A percentile compares a stretch with the other conserved stretches of the same genome.
These are phyloP conservation scores for Colletotrichum liriopes DNA, from an alignment of 2,329 filamentous ascomycete species.

Conservation along the genomic window DNA sequence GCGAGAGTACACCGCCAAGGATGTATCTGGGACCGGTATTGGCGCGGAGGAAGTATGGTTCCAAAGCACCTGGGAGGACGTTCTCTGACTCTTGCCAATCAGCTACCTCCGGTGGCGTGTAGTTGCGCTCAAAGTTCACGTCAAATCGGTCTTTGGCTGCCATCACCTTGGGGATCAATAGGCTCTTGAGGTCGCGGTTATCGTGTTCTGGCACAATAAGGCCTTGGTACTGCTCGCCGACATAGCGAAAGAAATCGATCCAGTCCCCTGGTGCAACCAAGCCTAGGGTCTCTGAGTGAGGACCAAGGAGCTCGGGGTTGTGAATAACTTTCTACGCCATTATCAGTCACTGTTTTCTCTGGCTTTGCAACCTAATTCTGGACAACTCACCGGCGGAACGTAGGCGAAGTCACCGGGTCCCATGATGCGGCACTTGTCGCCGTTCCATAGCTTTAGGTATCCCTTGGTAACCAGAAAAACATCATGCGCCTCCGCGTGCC, in stretches of 20 bases:
- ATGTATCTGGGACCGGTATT: slow-evolving; percentile 65
- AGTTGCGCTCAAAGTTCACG: slow-evolving; percentile 67
- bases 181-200: slow-evolving; percentile 64
- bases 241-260: slow-evolving; percentile 73
- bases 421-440: slow-evolving; percentile 68
- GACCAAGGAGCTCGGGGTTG: slow-evolving; percentile 68
- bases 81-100: slow-evolving; percentile 61
- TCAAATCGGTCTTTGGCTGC: slow-evolving; percentile 70
- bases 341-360: background rate
- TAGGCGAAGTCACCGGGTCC: slow-evolving; percentile 71
- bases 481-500: slow-evolving; percentile 70
- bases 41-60: slow-evolving; percentile 67
- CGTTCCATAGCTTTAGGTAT: slow-evolving; percentile 70
- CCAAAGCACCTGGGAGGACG: slow-evolving; percentile 53
- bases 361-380: background rate
- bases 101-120: slow-evolving; percentile 60
- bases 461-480: slow-evolving; percentile 71
- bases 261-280: slow-evolving; percentile 72
- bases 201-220: slow-evolving; percentile 67
- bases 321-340: slow-evolving; percentile 63
- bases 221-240: slow-evolving; percentile 67
- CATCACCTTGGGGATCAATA: slow-evolving; percentile 69
- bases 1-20: slow-evolving; percentile 60
- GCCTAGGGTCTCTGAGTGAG: slow-evolving; percentile 69
- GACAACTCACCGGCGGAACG: slow-evolving; percentile 65